phyloP scores from a whole-genome alignment of 345 rosid genomes.

The Cochlearia excelsa region DNA sequence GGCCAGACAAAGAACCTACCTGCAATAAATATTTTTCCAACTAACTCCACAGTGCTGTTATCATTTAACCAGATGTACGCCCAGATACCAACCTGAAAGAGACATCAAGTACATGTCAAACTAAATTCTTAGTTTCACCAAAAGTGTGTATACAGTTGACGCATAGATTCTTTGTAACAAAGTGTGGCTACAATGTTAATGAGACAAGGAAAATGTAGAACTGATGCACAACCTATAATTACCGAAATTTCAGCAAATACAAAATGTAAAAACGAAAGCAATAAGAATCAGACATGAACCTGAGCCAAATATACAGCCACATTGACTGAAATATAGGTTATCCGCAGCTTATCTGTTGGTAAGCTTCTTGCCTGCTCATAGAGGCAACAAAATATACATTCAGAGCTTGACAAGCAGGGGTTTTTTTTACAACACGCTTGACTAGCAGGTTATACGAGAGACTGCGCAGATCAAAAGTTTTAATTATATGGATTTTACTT shows the following conservation, averaged over 20 bases:
- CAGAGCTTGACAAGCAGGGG: constrained; percentile 15
- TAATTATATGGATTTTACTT: constrained; percentile 24
- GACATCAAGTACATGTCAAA: constrained; percentile 20
- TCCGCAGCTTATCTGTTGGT: constrained; percentile 85
- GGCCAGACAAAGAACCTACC: constrained; percentile 45
- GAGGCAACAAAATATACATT: constrained; percentile 20
- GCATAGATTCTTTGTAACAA: constrained; percentile 11
- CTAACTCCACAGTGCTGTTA: constrained; percentile 62
- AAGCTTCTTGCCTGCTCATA: constrained; percentile 84
- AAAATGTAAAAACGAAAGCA: not conserved
- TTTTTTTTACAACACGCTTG: not conserved
- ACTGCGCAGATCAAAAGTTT: not conserved
- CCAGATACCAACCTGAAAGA: constrained; percentile 82
- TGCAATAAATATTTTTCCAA: constrained; percentile 85
- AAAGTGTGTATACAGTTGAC: not conserved
- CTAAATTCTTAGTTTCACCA: not conserved
- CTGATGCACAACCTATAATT: constrained; percentile 6
- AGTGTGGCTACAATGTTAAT: constrained; percentile 7
- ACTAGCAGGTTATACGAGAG: no score
- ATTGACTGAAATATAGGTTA: constrained; percentile 58
- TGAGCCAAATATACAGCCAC: constrained; percentile 66
- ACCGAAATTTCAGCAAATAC: constrained; percentile 1
- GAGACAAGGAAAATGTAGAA: constrained; percentile 1
- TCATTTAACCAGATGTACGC: constrained; percentile 75
- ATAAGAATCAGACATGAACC: constrained; percentile 43